phyloP scores from a whole-genome alignment of 371 early-diverging fungal species.

The Dinochytrium kinnereticum region DNA sequence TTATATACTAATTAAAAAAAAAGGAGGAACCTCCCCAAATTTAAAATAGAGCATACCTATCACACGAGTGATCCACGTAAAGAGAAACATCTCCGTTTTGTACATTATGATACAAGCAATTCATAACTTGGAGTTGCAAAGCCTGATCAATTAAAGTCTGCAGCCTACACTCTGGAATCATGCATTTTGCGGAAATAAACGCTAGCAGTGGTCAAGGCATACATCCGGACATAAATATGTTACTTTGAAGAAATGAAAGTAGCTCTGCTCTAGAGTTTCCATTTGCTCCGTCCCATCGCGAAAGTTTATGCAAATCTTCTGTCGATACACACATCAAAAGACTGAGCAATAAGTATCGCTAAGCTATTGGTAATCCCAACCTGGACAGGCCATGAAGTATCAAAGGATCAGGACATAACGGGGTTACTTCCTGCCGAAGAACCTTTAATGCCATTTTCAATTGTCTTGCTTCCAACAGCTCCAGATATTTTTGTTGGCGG shows the following conservation, averaged over 20 bases:
- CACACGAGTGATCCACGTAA: conserved; percentile 77
- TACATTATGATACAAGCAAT: conserved; percentile 86
- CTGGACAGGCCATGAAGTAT: conserved; percentile 61
- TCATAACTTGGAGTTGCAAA: conserved; percentile 68
- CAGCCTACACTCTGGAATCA: conserved; percentile 87
- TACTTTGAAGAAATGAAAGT: conserved; percentile 30
- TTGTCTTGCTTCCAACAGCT: conserved; percentile 68
- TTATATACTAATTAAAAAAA: conserved; percentile 23
- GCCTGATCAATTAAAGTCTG: conserved; percentile 84
- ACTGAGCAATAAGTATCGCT: conserved; percentile 23
- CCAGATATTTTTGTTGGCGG: conserved; percentile 82
- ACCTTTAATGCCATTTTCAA: conserved; percentile 70
- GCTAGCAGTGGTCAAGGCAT: conserved; percentile 44
- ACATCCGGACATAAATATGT: background rate
- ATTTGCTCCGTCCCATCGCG: conserved; percentile 79
- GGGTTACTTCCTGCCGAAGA: conserved; percentile 75
- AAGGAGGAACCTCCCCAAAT: too few relatives aligned
- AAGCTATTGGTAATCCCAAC: conserved; percentile 32
- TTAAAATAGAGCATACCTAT: conserved; percentile 57
- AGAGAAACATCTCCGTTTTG: conserved; percentile 65
- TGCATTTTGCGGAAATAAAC: conserved; percentile 77
- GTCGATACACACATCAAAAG: conserved; percentile 29
- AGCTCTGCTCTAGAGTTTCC: conserved; percentile 61
- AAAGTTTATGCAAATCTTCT: conserved; percentile 52
- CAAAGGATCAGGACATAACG: conserved; percentile 65